Evolutionary conservation across 2,329 filamentous ascomycete species (phyloP), one percentile per base, ranked within the genome.

Genomic region (Elsinoe ampelina): DNA sequence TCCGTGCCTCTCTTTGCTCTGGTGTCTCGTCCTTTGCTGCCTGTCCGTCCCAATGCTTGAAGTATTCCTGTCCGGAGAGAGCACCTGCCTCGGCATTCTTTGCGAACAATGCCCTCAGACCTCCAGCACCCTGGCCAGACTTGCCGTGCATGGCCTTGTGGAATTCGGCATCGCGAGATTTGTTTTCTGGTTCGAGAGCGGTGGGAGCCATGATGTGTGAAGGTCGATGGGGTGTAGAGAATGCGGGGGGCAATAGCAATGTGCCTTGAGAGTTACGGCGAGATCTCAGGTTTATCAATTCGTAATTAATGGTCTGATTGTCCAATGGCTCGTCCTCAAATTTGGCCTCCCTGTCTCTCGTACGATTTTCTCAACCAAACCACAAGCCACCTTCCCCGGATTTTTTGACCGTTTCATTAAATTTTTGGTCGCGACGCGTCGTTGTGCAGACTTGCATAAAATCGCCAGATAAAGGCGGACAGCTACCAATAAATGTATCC

Each of bases 11-110:
- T 68, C 92, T 84, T 64, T 81, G 85, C 66, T 86, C 88, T 56
- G 85, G 81, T 1, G 92, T 97, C 80, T 98, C 93, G 41, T 85
- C 80, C 61, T 80, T 83, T 47, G 77, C 86, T 45, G 76, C 73
- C 75, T 95, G 90, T 77, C 92, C 86, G 72, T 95, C 89, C 87
- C 88, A 95, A 71, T 95, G 90, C 80, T 95, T 95, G 78, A 95
- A 95, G 75, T 95, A 95, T 71, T 95, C 88, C 68, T 93, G 87
- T 26, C 91, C 81, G 47, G 89, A 89, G 54, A 85, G 85, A 70
- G 89, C 82, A 69, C 95, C 87, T 6, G 89, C 89, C 30, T 77
- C 75, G 68, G 79, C 76, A 71, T 93, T 85, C 77, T 98, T 98
- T 70, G 79, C 78, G 67, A 95, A 77, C 84, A 96, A 91, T 66